phyloP scores from a whole-genome alignment of 768 basidiomycete species.

The Lentinula lateritia region DNA sequence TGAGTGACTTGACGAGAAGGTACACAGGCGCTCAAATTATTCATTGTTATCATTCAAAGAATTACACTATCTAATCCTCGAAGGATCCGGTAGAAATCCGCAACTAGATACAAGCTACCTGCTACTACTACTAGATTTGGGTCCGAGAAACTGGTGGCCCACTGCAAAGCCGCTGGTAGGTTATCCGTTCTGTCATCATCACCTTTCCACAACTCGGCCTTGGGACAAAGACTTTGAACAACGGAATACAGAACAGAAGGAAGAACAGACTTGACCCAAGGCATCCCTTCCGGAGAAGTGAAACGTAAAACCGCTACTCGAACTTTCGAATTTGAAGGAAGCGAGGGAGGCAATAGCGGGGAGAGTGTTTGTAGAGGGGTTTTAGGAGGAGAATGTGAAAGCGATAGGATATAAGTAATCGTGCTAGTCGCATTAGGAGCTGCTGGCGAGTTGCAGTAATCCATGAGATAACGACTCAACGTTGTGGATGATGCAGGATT shows the following conservation, averaged over 20 bases:
- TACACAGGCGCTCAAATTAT: neutral
- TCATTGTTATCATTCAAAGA: neutral
- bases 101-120: constrained; percentile 92
- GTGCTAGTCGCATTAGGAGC: constrained; percentile 20
- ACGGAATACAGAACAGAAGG: constrained; percentile 43
- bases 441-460: constrained; percentile 18
- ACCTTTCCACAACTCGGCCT: constrained; percentile 41
- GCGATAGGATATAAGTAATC: constrained; percentile 69
- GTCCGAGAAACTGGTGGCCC: constrained; percentile 39
- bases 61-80: constrained; percentile 2
- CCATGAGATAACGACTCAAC: constrained; percentile 59
- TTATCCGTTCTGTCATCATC: constrained; percentile 23
- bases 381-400: constrained; percentile 88
- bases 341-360: constrained; percentile 50
- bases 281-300: constrained; percentile 84
- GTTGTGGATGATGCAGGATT: constrained; percentile 73
- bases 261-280: constrained; percentile 76
- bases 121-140: constrained; percentile 64
- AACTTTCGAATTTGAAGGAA: constrained; percentile 26
- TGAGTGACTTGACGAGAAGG: neutral
- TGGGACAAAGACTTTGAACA: constrained; percentile 36
- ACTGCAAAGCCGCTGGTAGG: constrained; percentile 30
- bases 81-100: constrained; percentile 77
- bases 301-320: constrained; percentile 58
- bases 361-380: constrained; percentile 64